These are phyloP conservation scores for Cucurbita maxima DNA, from an alignment of 306 rosid species.

Conservation along the genomic window DNA sequence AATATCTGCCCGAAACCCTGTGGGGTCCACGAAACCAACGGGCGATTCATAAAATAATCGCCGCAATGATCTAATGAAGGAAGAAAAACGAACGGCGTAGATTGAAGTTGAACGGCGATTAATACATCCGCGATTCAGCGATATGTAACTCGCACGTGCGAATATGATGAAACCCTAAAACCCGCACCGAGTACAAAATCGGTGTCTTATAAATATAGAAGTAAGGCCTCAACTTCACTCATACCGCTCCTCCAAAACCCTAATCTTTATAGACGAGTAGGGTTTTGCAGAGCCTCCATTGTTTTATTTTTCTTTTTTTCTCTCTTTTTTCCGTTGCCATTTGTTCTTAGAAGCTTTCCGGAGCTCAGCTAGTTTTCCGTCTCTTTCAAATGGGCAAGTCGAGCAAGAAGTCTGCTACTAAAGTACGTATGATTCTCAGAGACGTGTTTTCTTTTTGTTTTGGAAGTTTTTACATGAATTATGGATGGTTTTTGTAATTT, in stretches of 20 bases:
- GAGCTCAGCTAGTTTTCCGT: background rate
- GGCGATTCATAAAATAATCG: background rate
- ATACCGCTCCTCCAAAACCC: slow-evolving; percentile 3
- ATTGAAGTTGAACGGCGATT: background rate
- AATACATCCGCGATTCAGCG: background rate
- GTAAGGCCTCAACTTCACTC: background rate
- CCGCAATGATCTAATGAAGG: background rate
- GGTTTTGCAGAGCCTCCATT: slow-evolving; percentile 7
- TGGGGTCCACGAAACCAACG: background rate
- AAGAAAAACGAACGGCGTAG: background rate
- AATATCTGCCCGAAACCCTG: background rate
- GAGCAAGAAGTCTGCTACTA: slow-evolving; percentile 64
- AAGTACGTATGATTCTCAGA: slow-evolving; percentile 27
- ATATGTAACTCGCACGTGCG: background rate
- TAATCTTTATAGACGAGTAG: background rate
- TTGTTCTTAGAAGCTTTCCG: background rate
- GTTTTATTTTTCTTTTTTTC: background rate
- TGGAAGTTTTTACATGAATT: background rate
- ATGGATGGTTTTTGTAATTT: background rate
- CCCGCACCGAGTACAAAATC: background rate
- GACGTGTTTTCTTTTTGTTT: background rate
- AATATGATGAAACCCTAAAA: background rate
- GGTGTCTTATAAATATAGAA: background rate
- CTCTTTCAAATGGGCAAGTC: slow-evolving; percentile 42
- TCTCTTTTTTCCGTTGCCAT: background rate